Base-by-base conservation (phyloP, 192 early-diverging fungal genomes). In the Gryganskiella cystojenkinii region DNA sequence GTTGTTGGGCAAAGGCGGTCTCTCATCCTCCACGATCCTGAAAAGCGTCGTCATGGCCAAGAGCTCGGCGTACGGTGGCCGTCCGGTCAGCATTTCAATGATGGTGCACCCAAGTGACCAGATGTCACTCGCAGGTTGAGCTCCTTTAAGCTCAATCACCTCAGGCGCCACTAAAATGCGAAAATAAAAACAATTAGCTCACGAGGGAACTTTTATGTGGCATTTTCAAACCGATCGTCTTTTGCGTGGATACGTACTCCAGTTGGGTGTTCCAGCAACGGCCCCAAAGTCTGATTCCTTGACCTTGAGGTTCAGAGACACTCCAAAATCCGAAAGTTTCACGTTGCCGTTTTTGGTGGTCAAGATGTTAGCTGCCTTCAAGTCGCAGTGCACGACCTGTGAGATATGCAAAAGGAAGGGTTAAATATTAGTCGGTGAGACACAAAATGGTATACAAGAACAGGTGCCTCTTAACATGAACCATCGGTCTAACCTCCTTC, bases 251-350 rank as follows among this genome's bases (percentile, higher is more conserved):
- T 37, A 69, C 85, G 43, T 83, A 87, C 85, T 92, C 92, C 93
- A 93, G 71, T 94, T 91, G 7, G 92, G 91, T 43, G 92, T 95
- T 24, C 95, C 95, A 24, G 95, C 92, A 10, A 93, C 91, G 2
- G 84, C 78, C 30, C 83, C 83, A 61, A 84, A 82, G 56, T 92
- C 90, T 24, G 90, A 89, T 52, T 92, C 90, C 15, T 87, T 86
- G 56, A 78, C 85, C 3, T 88, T 84, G 22, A 97, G 88, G 49
- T 96, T 95, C 34, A 93, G 85, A 19, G 95, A 94, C 11, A 99
- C 96, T 40, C 97, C 97, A 86, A 99, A 99, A 70, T 99, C 97
- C 0, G 95, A 92, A 33, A 99, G 83, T 74, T 99, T 99, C 5
- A 97, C 95, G 71, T 95, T 90, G 1, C 96, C 97, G 30, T 90